These are phyloP conservation scores for Tylopilus vinaceipallidus DNA, from an alignment of 768 basidiomycete species.

Conservation along the genomic window DNA sequence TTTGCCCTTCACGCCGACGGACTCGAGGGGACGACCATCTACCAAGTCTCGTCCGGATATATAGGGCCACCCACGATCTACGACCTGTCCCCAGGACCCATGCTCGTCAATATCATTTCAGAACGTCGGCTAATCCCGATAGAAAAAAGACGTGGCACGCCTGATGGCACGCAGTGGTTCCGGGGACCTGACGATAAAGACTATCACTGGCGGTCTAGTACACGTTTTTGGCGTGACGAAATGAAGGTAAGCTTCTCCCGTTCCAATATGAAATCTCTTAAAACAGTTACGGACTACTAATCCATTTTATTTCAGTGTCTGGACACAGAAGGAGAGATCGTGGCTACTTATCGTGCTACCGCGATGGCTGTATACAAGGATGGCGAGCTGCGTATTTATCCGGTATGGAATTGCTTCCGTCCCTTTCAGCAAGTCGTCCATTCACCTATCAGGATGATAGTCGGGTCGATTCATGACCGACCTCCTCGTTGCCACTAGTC, in stretches of 20 bases:
- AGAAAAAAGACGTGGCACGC: slow-evolving; percentile 8
- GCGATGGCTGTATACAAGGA: slow-evolving; percentile 26
- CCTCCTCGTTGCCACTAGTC: slow-evolving; percentile 28
- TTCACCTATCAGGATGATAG: slow-evolving; percentile 9
- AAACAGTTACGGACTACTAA: not conserved
- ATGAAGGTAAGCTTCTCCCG: slow-evolving; percentile 21
- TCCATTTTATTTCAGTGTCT: slow-evolving; percentile 12
- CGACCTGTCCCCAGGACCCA: slow-evolving; percentile 3
- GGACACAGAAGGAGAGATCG: slow-evolving; percentile 15
- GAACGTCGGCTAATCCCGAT: slow-evolving; percentile 8
- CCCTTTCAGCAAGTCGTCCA: not conserved
- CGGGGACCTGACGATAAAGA: slow-evolving; percentile 21
- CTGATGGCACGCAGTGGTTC: slow-evolving; percentile 21
- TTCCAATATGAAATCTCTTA: not conserved
- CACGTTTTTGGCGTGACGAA: slow-evolving; percentile 13
- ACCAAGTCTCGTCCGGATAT: slow-evolving; percentile 22
- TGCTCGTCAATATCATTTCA: slow-evolving; percentile 16
- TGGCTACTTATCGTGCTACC: slow-evolving; percentile 29
- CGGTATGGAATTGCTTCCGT: slow-evolving; percentile 13
- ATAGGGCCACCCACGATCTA: slow-evolving; percentile 12
- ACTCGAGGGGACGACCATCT: slow-evolving; percentile 18
- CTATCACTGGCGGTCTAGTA: slow-evolving; percentile 21
- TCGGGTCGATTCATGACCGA: slow-evolving; percentile 25
- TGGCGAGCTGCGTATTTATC: slow-evolving; percentile 27
- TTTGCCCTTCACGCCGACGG: slow-evolving; percentile 20